These are phyloP conservation scores for Rhodosporidiobolus sp. DNA, from an alignment of 768 basidiomycete genomes.

Conservation along the genomic window DNA sequence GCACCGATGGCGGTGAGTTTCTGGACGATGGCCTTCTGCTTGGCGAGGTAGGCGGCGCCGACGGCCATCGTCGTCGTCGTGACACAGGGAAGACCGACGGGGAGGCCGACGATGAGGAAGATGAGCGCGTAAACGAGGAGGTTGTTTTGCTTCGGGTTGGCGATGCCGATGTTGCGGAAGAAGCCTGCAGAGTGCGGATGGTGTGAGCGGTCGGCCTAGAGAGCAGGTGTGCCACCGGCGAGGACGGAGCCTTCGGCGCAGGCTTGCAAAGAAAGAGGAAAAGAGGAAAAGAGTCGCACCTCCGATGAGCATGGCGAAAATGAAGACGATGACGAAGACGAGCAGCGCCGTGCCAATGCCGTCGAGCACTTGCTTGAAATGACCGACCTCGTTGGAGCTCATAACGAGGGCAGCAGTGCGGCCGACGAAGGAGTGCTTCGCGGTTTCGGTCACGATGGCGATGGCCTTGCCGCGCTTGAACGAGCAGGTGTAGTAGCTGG, in stretches of 20 bases:
- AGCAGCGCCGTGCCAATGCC: constrained; percentile 54
- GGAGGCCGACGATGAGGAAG: constrained; percentile 54
- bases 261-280: too few species aligned
- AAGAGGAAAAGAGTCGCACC: too few species aligned
- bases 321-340: constrained; percentile 53
- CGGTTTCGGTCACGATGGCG: constrained; percentile 50
- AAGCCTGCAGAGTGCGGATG: too few species aligned
- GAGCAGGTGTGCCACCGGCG: too few species aligned
- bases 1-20: constrained; percentile 54
- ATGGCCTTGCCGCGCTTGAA: constrained; percentile 52
- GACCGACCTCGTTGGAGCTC: constrained; percentile 50
- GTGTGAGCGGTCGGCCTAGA: too few species aligned
- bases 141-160: constrained; percentile 54
- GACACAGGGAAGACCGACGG: constrained; percentile 56
- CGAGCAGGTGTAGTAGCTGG: constrained; percentile 50
- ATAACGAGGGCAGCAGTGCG: constrained; percentile 54
- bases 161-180: constrained; percentile 48
- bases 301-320: constrained; percentile 55
- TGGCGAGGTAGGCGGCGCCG: constrained; percentile 54
- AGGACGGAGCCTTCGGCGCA: too few species aligned
- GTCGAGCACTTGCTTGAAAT: constrained; percentile 49
- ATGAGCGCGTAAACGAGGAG: constrained; percentile 50
- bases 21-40: constrained; percentile 55
- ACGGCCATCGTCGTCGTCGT: constrained; percentile 51
- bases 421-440: constrained; percentile 54